Percentiles rank a stretch among this genome's conserved stretches.
phyloP scores from a whole-genome alignment of 164 flowering plant species.

The Amborella trichopoda region DNA sequence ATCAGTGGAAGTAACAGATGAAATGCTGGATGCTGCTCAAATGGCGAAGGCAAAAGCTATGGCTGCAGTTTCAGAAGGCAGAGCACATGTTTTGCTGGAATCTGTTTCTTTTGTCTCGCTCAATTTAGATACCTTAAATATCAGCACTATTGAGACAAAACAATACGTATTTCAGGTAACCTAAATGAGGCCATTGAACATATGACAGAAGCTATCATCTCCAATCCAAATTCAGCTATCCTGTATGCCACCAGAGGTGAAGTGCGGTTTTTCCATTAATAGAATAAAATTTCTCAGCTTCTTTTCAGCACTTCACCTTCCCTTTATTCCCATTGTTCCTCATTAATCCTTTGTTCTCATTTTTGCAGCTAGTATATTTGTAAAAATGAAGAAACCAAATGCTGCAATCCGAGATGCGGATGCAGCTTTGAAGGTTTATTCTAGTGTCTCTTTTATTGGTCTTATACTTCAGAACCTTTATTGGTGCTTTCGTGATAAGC shows the following conservation, averaged over 20 bases:
- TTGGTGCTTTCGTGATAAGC: too few species aligned
- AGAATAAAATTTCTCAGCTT: background rate
- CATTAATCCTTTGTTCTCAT: background rate
- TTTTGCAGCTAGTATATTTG: slow-evolving; percentile 60
- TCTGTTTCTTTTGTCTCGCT: background rate
- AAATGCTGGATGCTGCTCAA: slow-evolving; percentile 68
- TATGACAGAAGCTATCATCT: slow-evolving; percentile 63
- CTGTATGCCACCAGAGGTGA: slow-evolving; percentile 85
- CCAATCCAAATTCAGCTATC: slow-evolving; percentile 81
- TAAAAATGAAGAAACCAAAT: slow-evolving; percentile 90
- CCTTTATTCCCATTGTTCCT: background rate
- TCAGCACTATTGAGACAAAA: too few species aligned
- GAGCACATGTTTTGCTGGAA: background rate
- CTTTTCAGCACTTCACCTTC: background rate
- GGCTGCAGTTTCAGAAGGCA: slow-evolving; percentile 86
- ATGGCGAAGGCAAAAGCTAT: slow-evolving; percentile 56
- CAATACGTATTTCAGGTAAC: slow-evolving; percentile 34
- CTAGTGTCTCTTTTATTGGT: background rate
- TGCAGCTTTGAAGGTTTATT: slow-evolving; percentile 78
- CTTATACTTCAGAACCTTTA: background rate
- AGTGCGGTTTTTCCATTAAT: background rate
- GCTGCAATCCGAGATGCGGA: slow-evolving; percentile 87
- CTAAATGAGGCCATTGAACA: slow-evolving; percentile 68
- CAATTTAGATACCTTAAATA: too few species aligned
- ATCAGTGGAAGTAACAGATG: slow-evolving; percentile 78